Conservation (phyloP, 495 filamentous ascomycete genomes). For the Echria macrotheca region DNA sequence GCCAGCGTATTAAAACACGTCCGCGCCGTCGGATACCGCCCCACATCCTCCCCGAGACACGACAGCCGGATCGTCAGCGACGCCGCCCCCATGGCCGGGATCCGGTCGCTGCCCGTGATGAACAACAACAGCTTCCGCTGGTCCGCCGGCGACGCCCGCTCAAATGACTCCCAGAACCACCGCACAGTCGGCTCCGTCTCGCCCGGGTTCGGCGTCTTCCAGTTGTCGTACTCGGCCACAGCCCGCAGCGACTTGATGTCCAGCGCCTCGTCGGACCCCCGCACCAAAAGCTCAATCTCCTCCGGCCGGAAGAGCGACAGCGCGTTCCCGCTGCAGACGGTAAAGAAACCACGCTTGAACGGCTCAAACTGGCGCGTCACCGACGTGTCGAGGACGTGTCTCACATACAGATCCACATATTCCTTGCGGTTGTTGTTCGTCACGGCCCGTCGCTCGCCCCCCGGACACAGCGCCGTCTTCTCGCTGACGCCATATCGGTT, state of each 20-base stretch:
- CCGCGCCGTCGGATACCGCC: constrained; percentile 76
- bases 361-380: constrained; percentile 86
- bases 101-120: constrained; percentile 89
- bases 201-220: constrained; percentile 43
- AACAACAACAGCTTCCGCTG: constrained; percentile 81
- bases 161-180: constrained; percentile 91
- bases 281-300: constrained; percentile 85
- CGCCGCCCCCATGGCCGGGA: constrained; percentile 86
- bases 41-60: constrained; percentile 68
- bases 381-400: constrained; percentile 71
- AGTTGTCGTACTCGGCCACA: constrained; percentile 79
- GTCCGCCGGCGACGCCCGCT: constrained; percentile 53
- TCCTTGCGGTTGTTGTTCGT: constrained; percentile 81
- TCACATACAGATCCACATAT: constrained; percentile 84
- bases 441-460: constrained; percentile 70
- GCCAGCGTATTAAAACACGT: constrained; percentile 89
- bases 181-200: constrained; percentile 60
- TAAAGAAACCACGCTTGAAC: constrained; percentile 93
- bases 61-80: constrained; percentile 69
- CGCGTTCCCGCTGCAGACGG: constrained; percentile 86
- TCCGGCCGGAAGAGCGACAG: constrained; percentile 87
- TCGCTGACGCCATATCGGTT: constrained; percentile 71
- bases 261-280: constrained; percentile 80
- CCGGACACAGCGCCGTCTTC: constrained; percentile 64
- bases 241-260: constrained; percentile 72